These are phyloP conservation scores for Agroathelia rolfsii DNA, from an alignment of 1,284 basidiomycete species.

Conservation along the genomic window DNA sequence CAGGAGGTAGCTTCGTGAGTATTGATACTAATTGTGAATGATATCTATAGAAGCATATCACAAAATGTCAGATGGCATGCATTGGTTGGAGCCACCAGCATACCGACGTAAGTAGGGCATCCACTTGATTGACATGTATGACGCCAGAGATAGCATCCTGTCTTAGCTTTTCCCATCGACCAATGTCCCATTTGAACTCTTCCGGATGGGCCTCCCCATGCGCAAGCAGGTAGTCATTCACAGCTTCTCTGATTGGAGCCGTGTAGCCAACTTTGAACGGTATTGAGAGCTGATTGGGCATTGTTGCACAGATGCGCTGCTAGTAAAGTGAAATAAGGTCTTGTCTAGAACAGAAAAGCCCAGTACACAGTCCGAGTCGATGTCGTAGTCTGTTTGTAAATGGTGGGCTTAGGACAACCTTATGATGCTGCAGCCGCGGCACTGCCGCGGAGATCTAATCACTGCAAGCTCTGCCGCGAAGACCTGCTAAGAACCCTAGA, in stretches of 20 bases:
- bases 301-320: too few species aligned
- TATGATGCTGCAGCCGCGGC: too few species aligned
- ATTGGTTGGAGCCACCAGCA: constrained; percentile 8
- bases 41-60: constrained; percentile 45
- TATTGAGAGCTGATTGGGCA: constrained; percentile 74
- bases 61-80: constrained; percentile 13
- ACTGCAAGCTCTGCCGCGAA: too few species aligned
- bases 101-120: constrained; percentile 39
- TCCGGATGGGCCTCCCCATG: constrained; percentile 80
- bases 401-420: too few species aligned
- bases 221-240: constrained; percentile 62
- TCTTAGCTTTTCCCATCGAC: constrained; percentile 60
- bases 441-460: too few species aligned
- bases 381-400: too few species aligned
- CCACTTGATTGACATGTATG: constrained; percentile 49
- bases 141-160: constrained; percentile 46
- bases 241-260: constrained; percentile 46
- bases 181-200: constrained; percentile 77
- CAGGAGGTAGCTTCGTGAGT: constrained; percentile 58
- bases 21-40: constrained; percentile 82
- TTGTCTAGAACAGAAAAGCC: too few species aligned
- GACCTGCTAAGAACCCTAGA: too few species aligned
- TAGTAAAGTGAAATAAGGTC: too few species aligned
- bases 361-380: too few species aligned
- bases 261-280: constrained; percentile 70